These are phyloP conservation scores for Penicillium sp. DNA, from an alignment of 2,329 filamentous ascomycete genomes.

Conservation along the genomic window DNA sequence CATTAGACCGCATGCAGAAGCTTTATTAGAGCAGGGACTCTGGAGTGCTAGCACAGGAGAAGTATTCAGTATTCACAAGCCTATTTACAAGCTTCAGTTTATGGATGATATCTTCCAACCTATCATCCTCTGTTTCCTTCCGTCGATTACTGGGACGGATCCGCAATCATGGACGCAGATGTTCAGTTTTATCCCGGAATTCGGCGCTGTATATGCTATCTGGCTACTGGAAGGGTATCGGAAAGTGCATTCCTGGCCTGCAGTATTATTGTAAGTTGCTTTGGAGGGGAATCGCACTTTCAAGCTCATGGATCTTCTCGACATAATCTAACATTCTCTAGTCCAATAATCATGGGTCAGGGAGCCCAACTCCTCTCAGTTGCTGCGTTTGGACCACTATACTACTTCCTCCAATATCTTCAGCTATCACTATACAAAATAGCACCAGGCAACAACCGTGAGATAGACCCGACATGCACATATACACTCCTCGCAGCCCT, in stretches of 20 bases:
- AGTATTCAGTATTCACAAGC: neutral
- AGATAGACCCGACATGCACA: neutral
- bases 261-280: neutral
- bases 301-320: neutral
- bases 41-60: neutral
- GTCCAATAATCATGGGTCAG: neutral
- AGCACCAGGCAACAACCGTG: neutral
- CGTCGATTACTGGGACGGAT: neutral
- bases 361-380: neutral
- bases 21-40: neutral
- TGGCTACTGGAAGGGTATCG: conserved; percentile 1
- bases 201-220: neutral
- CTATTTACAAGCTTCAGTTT: neutral
- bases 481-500: neutral
- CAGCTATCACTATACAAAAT: neutral
- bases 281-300: too few species aligned
- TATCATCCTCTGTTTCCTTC: neutral
- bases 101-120: neutral
- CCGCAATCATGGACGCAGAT: neutral
- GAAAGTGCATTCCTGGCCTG: neutral
- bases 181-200: neutral
- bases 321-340: neutral
- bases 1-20: neutral
- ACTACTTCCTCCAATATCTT: neutral
- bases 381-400: neutral